Percentiles rank a stretch among this genome's conserved stretches.
These are phyloP conservation scores for Setaria italica DNA, from an alignment of 202 grass and related monocot species.

Conservation along the genomic window DNA sequence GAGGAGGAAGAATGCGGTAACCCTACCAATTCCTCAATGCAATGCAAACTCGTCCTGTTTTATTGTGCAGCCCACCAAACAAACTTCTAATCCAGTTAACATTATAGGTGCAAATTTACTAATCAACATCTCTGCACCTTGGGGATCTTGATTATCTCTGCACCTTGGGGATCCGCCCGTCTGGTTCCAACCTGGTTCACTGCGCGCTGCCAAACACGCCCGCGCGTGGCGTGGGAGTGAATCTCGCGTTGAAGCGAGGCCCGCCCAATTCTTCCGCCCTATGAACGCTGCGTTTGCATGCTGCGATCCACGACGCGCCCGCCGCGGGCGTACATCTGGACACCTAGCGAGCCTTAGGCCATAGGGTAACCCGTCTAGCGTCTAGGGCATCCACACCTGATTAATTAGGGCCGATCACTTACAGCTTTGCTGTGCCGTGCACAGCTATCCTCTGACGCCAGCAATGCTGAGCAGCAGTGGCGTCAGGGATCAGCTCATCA, in stretches of 20 bases:
- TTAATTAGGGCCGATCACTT: constrained; percentile 31
- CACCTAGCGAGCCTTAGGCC: constrained; percentile 38
- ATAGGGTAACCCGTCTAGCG: neutral
- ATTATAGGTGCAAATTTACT: too few relatives aligned
- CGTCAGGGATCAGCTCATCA: constrained; percentile 41
- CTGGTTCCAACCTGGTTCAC: too few relatives aligned
- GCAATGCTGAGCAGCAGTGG: constrained; percentile 31
- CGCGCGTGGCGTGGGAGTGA: neutral
- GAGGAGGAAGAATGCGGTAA: too few relatives aligned
- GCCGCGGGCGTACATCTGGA: constrained; percentile 41
- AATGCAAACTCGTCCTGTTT: too few relatives aligned
- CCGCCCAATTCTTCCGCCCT: neutral
- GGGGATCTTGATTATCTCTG: too few relatives aligned
- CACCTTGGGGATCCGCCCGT: too few relatives aligned
- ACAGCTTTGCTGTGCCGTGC: constrained; percentile 26
- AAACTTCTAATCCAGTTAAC: too few relatives aligned
- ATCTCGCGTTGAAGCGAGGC: neutral
- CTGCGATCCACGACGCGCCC: constrained; percentile 32
- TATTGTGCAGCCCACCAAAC: too few relatives aligned
- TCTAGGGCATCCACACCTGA: constrained; percentile 23
- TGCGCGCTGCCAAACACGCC: too few relatives aligned
- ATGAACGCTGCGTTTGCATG: constrained; percentile 21
- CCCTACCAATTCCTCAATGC: too few relatives aligned
- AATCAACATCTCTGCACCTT: too few relatives aligned
- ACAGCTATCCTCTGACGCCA: constrained; percentile 31